A percentile compares a stretch with the other conserved stretches of the same genome.
These are phyloP conservation scores for Scheffersomyces quercinus DNA, from an alignment of 1,139 yeast species.

Conservation along the genomic window DNA sequence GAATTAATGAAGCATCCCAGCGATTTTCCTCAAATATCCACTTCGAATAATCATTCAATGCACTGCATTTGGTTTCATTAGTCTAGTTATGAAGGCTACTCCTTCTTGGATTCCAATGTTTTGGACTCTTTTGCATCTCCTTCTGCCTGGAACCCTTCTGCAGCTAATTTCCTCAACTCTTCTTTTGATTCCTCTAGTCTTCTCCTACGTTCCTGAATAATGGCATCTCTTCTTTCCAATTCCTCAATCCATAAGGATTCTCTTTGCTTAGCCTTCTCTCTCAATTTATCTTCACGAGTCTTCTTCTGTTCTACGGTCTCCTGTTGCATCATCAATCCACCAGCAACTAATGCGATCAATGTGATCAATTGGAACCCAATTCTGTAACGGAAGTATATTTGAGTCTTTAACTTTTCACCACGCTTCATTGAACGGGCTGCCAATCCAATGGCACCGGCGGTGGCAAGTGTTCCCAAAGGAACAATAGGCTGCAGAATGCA, in stretches of 20 bases:
- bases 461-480: conserved; percentile 76
- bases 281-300: conserved; percentile 59
- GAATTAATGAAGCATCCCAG: no score
- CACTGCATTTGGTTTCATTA: not conserved
- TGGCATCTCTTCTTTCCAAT: conserved; percentile 76
- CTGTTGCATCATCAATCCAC: conserved; percentile 65
- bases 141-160: conserved; percentile 37
- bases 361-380: conserved; percentile 85
- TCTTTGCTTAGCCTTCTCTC: conserved; percentile 79
- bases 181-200: conserved; percentile 39
- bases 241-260: conserved; percentile 91
- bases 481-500: conserved; percentile 77
- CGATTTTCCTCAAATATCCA: not conserved
- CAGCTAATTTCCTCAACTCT: conserved; percentile 41
- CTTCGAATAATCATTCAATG: not conserved
- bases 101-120: no score
- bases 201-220: conserved; percentile 63
- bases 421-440: conserved; percentile 75
- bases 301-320: conserved; percentile 42
- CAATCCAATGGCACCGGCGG: conserved; percentile 76
- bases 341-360: conserved; percentile 75
- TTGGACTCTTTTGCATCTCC: conserved; percentile 1
- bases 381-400: conserved; percentile 86
- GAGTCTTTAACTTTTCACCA: conserved; percentile 77
- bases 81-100: not conserved